A percentile compares a stretch with the other conserved stretches of the same genome.
These are phyloP conservation scores for Fragilariopsis cylindrus DNA, from an alignment of 108 stramenopile species.

Conservation along the genomic window DNA sequence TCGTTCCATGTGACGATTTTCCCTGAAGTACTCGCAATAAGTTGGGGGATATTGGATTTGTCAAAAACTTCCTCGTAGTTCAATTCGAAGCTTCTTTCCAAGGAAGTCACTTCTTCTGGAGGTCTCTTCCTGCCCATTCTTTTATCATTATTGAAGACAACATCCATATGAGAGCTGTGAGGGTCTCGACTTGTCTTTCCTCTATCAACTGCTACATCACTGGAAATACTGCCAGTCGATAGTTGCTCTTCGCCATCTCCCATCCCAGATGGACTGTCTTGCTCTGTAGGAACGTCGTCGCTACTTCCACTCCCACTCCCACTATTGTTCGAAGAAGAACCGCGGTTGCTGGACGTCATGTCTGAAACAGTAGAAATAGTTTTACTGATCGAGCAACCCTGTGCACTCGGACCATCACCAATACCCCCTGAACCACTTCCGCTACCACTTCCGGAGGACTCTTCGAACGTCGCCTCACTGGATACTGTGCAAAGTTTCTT, in stretches of 20 bases:
- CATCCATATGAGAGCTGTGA: constrained; percentile 30
- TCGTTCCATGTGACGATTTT: constrained; percentile 80
- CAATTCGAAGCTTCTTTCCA: constrained; percentile 54
- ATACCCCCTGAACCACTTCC: constrained; percentile 29
- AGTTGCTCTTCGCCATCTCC: not conserved
- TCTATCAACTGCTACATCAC: constrained; percentile 65
- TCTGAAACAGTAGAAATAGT: constrained; percentile 62
- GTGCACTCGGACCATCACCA: constrained; percentile 41
- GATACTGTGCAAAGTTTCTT: constrained; percentile 16
- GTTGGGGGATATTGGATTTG: constrained; percentile 77
- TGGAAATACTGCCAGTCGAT: constrained; percentile 54
- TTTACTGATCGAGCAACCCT: constrained; percentile 54
- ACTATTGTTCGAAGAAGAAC: constrained; percentile 42
- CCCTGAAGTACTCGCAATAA: constrained; percentile 78
- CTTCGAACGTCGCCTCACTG: constrained; percentile 23
- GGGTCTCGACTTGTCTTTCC: constrained; percentile 35
- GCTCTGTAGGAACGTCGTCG: constrained; percentile 19
- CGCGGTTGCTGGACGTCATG: constrained; percentile 68
- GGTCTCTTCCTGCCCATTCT: constrained; percentile 47
- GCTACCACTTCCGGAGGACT: constrained; percentile 19
- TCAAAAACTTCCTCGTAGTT: constrained; percentile 80
- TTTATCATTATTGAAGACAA: constrained; percentile 32
- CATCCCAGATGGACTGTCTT: constrained; percentile 1
- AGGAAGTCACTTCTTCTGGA: constrained; percentile 29
- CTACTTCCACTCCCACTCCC: constrained; percentile 24